Evolutionary conservation across 1,139 yeast species (phyloP), one percentile per base, ranked within the genome.

Genomic region (Zygosaccharomyces sapae): DNA sequence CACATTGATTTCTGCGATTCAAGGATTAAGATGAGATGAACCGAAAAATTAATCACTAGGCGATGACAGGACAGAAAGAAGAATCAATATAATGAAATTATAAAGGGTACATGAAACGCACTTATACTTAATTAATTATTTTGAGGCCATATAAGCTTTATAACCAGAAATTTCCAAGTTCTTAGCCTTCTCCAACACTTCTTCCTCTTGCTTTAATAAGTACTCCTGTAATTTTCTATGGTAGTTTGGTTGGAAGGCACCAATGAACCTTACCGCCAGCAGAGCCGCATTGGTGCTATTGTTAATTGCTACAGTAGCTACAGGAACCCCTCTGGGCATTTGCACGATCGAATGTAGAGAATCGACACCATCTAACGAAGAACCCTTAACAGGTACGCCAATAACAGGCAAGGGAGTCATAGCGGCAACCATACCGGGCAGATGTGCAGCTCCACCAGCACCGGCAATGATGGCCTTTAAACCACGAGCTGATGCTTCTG

Each of bases 351-450:
- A 90, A 67, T 90, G 94, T 59, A 92, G 75, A 0, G 98, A 92
- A 66, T 92, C 99, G 33, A 94, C 96, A 51, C 99, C 99, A 61
- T 89, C 97, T 46, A 92, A 76, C 1, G 83, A 76, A 1, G 96
- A 86, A 0, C 97, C 98, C 68, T 89, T 90, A 19, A 92, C 97
- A 5, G 99, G 98, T 33, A 92, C 98, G 55, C 99, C 98, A 62
- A 92, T 84, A 5, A 92, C 98, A 1, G 99, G 98, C 54, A 94
- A 73, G 7, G 96, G 83, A 1, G 99, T 92, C 92, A 89, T 87
- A 19, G 98, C 97, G 24, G 99, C 98, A 39, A 92, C 97, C 99
- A 92, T 92, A 46, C 99, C 99, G 18, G 99, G 99, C 53, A 92
- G 75, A 68, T 92, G 99, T 5, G 98, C 99, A 46, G 99, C 98